These are phyloP conservation scores for Pleurotus eryngii DNA, from an alignment of 768 basidiomycete genomes.

Conservation along the genomic window DNA sequence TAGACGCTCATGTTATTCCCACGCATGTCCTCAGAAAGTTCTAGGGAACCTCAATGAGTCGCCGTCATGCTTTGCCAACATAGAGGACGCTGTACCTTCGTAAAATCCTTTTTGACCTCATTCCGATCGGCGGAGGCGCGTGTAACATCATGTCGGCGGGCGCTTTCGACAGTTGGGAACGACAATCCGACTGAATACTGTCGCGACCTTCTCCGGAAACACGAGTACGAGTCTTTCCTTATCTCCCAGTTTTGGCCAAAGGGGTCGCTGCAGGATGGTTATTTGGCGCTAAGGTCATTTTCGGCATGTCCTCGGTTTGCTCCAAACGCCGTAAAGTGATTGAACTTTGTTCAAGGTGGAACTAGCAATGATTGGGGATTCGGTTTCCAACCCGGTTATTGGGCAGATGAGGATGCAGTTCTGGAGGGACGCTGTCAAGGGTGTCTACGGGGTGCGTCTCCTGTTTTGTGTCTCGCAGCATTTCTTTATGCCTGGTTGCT, in stretches of 20 bases:
- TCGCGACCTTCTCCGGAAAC: constrained; percentile 64
- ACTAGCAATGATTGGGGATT: constrained; percentile 72
- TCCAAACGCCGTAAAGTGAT: constrained; percentile 7
- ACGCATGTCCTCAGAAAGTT: neutral
- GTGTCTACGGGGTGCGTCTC: constrained; percentile 55
- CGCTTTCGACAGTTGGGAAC: neutral
- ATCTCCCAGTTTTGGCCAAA: constrained; percentile 69
- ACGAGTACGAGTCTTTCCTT: constrained; percentile 81
- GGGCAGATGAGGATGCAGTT: constrained; percentile 87
- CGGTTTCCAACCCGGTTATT: constrained; percentile 66
- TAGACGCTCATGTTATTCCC: neutral
- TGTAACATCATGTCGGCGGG: neutral
- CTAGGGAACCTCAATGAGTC: neutral
- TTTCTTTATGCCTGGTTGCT: constrained; percentile 10
- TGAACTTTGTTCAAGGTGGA: constrained; percentile 53
- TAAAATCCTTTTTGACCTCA: neutral
- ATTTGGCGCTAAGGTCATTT: constrained; percentile 80
- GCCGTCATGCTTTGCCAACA: neutral
- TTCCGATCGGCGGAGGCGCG: neutral
- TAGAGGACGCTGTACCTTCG: neutral
- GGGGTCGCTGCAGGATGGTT: constrained; percentile 53
- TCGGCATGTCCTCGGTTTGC: constrained; percentile 51
- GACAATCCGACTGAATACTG: constrained; percentile 61
- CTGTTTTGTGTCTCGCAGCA: neutral
- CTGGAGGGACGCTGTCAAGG: constrained; percentile 79